Evolutionary conservation across 768 basidiomycete species (phyloP).

Genomic region (Calocera cornea): DNA sequence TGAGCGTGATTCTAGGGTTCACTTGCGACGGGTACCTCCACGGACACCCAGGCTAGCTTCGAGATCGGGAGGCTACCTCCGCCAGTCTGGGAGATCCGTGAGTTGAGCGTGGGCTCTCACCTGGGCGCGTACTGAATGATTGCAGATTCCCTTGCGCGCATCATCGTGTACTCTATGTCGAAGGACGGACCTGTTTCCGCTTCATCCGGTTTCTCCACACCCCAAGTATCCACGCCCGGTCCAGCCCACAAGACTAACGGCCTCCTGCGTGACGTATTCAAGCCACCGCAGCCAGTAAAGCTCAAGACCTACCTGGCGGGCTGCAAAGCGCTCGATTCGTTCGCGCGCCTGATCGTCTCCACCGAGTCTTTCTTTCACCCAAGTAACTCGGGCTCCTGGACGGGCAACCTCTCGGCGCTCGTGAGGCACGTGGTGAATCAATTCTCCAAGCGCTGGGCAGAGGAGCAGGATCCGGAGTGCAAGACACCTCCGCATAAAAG

Average conservation of each 20-base stretch:
- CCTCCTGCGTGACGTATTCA: neutral
- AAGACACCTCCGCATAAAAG: constrained; percentile 74
- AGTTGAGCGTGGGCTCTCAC: constrained; percentile 20
- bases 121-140: constrained; percentile 11
- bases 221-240: neutral
- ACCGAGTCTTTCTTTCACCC: constrained; percentile 88
- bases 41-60: constrained; percentile 58
- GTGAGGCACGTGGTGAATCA: constrained; percentile 72
- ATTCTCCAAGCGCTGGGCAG: constrained; percentile 75
- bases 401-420: constrained; percentile 69
- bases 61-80: constrained; percentile 62
- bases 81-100: constrained; percentile 59
- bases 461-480: constrained; percentile 63
- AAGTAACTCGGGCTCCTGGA: constrained; percentile 74
- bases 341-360: constrained; percentile 73
- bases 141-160: constrained; percentile 62
- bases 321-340: constrained; percentile 68
- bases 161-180: constrained; percentile 83
- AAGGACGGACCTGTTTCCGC: constrained; percentile 21
- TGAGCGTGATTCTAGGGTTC: constrained; percentile 32
- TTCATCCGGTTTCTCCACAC: neutral
- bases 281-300: constrained; percentile 18
- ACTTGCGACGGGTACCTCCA: constrained; percentile 58
- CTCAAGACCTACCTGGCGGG: constrained; percentile 59
- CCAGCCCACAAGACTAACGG: neutral